Base-by-base conservation (phyloP, 108 stramenopile species). In the Skeletonema marinoi region DNA sequence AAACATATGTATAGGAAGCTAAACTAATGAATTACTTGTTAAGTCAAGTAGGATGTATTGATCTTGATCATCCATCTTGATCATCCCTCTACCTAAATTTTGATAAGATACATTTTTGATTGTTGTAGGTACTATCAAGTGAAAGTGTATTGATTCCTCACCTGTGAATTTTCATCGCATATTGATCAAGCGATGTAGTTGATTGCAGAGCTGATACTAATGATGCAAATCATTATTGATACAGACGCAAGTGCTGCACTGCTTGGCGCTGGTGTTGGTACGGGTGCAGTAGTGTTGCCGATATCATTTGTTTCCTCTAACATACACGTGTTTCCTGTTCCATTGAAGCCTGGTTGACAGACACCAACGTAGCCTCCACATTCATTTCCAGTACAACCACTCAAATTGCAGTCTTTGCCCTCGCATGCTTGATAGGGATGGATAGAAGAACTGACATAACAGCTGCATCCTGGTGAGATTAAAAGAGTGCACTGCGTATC, bases 381-480 rank as follows among this genome's bases (percentile, higher is more conserved):
- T 56, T 56, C 54, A n/a, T 56, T 25, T 56, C 54, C 54, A 25
- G 54, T 56, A 56, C 54, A 56, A 56, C 21, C 54, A 56, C 21
- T 25, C 0, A 56, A 56, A 17, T 25, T 25, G 54, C 54, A 56
- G 25, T 56, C 54, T 9, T 56, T 56, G 1, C 25, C 25, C 9
- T 56, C 25, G 25, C 54, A 56, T 25, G 54, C 54, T 25, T 56
- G 54, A 56, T 56, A 56, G 4, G 54, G 54, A n/a, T 56, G 54
- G 25, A 56, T 56, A 25, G 54, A 56, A 1, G 54, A 56, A 25
- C 54, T 56, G 8, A 56, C 54, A 25, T 56, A 56, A 7, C 54
- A 56, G 25, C 4, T n/a, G 54, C 54, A 56, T 56, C 54, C 54
- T 29, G 54, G 54, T 19, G 54, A 56, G 25, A 56, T 56, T 2